Base-by-base conservation (phyloP, 1,284 basidiomycete genomes). In the Fomitopsis schrenkii region DNA sequence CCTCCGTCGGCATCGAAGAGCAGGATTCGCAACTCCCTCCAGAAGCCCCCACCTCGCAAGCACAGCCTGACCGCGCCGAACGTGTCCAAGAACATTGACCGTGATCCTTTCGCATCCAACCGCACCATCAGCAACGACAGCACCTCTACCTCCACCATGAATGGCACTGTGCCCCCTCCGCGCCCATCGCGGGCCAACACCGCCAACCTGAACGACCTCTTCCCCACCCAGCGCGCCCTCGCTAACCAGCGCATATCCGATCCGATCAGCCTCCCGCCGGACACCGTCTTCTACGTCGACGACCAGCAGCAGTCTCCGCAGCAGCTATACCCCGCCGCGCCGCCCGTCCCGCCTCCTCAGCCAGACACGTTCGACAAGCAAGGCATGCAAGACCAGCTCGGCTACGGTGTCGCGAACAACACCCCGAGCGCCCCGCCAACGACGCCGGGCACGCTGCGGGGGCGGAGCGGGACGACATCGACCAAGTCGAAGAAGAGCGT, bases 181-280 rank as follows among this genome's bases (percentile, higher is more conserved):
- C 83, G 91, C 54, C 91, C 91, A 1, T 91, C 90, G 55, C 82
- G 91, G 62, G 88, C 88, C 62, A 93, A 93, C 72, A 93, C 91
- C 9, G 88, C 86, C 46, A 91, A 81, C 61, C 80, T 93, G 57
- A 86, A 82, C 75, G 91, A 93, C 74, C 76, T 93, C 68, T 88
- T 87, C 72, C 75, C 81, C 58, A 67, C 72, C 35, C 69, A 72
- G 60, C 63, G 28, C 33, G 55, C 59, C 35, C 69, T 78, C 58
- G 72, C 80, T 15, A 65, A 78, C 40, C 82, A 83, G 55, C 82
- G 86, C 55, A 76, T 86, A 60, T 86, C 87, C 42, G 75, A 78
- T 22, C 82, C 85, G 60, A 71, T 75, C 26, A 60, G 74, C 44
- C 62, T 69, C 33, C 64, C 74, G 68, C 80, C 80, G 66, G 69